Evolutionary conservation across 2,329 filamentous ascomycete genomes (phyloP).

Genomic region (Plenodomus lindquistii): DNA sequence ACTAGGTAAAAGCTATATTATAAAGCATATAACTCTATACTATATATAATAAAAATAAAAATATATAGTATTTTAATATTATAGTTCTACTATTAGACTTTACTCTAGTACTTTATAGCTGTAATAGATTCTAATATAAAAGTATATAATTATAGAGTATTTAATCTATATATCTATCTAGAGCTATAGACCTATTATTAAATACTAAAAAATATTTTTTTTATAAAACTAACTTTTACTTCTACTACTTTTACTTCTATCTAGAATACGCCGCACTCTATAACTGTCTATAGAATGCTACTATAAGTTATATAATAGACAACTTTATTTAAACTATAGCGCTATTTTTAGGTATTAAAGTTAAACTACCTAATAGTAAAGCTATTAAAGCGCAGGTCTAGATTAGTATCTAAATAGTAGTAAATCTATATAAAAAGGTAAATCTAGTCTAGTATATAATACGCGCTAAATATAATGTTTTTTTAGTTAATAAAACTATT

Average conservation of each 20-base stretch:
- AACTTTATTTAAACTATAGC: slow-evolving; percentile 9
- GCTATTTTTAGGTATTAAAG: slow-evolving; percentile 5
- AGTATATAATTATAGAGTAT: slow-evolving; percentile 16
- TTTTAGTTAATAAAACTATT: neutral
- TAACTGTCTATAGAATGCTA: neutral
- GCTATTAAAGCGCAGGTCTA: slow-evolving; percentile 10
- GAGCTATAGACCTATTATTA: neutral
- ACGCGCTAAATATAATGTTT: neutral
- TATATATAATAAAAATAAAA: slow-evolving; percentile 10
- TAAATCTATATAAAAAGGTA: slow-evolving; percentile 7
- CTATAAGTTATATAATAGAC: slow-evolving; percentile 10
- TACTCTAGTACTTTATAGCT: slow-evolving; percentile 5
- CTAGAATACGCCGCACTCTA: slow-evolving; percentile 2
- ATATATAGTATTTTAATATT: slow-evolving; percentile 10
- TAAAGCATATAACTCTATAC: slow-evolving; percentile 10
- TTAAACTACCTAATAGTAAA: slow-evolving; percentile 6
- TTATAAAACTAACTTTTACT: slow-evolving; percentile 3
- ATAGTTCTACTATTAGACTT: slow-evolving; percentile 8
- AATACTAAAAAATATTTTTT: slow-evolving; percentile 4
- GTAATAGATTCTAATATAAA: slow-evolving; percentile 7
- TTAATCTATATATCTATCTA: slow-evolving; percentile 2
- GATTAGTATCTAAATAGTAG: slow-evolving; percentile 5
- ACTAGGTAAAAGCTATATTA: slow-evolving; percentile 11
- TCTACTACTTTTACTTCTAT: slow-evolving; percentile 6
- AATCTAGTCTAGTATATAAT: slow-evolving; percentile 1